Evolutionary conservation across 345 rosid species (phyloP), one percentile per base, ranked within the genome.

Genomic region (Anastatica hierochuntica): DNA sequence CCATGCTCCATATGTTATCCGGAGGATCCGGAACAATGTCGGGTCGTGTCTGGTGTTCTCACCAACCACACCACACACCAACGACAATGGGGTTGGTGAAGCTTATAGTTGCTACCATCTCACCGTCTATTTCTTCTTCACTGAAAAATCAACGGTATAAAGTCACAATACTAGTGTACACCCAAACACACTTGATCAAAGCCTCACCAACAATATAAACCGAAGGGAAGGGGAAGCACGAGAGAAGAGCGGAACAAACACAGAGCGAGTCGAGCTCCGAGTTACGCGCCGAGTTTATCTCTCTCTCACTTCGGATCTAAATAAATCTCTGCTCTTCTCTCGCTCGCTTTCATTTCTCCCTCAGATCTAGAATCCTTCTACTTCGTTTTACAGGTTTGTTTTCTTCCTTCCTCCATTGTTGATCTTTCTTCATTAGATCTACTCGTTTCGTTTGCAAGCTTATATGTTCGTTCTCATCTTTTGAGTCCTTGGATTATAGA

Each of bases 201-300:
- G 7, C 60, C 6, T 6, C 20, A 16, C 48, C 52, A 58, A 66
- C 59, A 16, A 66, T 66, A 66, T 66, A 66, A 66, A 56, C 58
- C 18, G 58, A 49, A 42, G 54, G 14, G 58, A 49, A 42, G 54
- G 14, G 26, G 8, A 48, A 16, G 62, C 43, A 39, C 49, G 56
- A 64, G 56, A 64, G 44, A 64, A 64, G 57, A 64, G 69, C 69
- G 69, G 69, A n/a, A 63, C 58, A 56, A 49, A 41, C 52, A 41
- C 36, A 57, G 59, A 65, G 40, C 70, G 60, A 66, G 70, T 65
- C 58, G 2, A 49, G 42, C 58, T 27, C 31, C 31, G 31, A 27
- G 4, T 27, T 27, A 21, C 2, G 24, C 24, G 24, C 24, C 24
- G 24, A 21, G 24, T 27, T 27, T 27, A 2, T 7, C 8, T 7